Evolutionary conservation across 345 rosid species (phyloP), one percentile per base, ranked within the genome.

Genomic region (Psidium friedrichsthalianum): DNA sequence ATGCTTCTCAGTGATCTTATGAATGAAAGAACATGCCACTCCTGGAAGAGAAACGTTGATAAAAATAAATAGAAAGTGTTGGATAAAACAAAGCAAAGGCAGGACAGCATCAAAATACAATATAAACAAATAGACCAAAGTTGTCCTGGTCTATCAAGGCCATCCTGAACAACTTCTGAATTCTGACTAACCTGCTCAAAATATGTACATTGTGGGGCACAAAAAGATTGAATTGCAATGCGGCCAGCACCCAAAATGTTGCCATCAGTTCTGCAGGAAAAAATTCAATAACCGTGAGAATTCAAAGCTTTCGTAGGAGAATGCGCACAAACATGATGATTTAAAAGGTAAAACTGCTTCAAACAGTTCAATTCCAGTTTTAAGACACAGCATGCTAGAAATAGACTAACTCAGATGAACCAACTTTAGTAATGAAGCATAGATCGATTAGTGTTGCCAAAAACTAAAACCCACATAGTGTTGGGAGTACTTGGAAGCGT

Each of bases 21-120:
- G 85, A 94, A 97, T 27, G 96, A 93, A 90, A 97, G 96, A 91
- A 94, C 90, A 21, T 92, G 93, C 96, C 98, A 93, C 52, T 96
- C 99, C 99, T 96, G 92, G 85, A 88, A 82, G 3, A 54, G 57
- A 32, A 24, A 55, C 1, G 0, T 22, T 40, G 80, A 69, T 69
- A 8, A 69, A 24, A 36, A 69, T 36, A 36, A 36, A 16, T 69
- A 69, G 47, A 69, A 47, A 36, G 47, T 29, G 42, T 69, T 25
- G 36, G 15, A 74, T 27, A 52, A 49, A 21, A 51, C 44, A 27
- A 47, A 12, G 36, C 22, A 2, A 58, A 59, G 47, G 22, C 76
- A 59, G 27, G 36, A 20, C 20, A 36, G 2, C 3, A 14, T 40
- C 80, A 21, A 24, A 36, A 47, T 22, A 24, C 36, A 58, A 51